Percentiles rank a stretch among this genome's conserved stretches.
phyloP scores from a whole-genome alignment of 331 rosid species.

The Quercus tomentella region DNA sequence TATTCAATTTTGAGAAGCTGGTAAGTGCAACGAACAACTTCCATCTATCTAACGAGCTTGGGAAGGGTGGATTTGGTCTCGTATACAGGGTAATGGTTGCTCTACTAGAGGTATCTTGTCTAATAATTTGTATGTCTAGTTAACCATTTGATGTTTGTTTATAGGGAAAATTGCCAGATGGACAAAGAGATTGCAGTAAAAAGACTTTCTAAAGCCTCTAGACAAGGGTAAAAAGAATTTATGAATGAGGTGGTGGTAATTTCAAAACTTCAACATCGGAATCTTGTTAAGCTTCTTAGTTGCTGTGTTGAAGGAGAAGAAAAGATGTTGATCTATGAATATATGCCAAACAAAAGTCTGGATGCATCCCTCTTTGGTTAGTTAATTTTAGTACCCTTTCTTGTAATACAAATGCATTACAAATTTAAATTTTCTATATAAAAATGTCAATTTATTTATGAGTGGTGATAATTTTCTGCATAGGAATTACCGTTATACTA shows the following conservation, averaged over 20 bases:
- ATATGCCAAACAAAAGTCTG: constrained; percentile 30
- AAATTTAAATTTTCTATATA: not conserved
- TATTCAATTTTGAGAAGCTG: constrained; percentile 15
- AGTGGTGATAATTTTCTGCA: too few species aligned
- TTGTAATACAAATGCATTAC: not conserved
- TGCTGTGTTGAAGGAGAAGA: constrained; percentile 33
- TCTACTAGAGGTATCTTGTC: not conserved
- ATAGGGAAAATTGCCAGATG: too few species aligned
- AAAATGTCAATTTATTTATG: not conserved
- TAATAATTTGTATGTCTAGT: not conserved
- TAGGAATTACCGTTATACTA: too few species aligned
- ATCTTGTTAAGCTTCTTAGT: constrained; percentile 36
- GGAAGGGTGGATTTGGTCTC: constrained; percentile 31
- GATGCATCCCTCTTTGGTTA: constrained; percentile 24
- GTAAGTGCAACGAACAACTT: constrained; percentile 37
- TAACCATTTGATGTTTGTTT: too few species aligned
- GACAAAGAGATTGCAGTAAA: constrained; percentile 8
- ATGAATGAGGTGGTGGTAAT: constrained; percentile 38
- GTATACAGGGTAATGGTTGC: constrained; percentile 20
- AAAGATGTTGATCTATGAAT: constrained; percentile 34
- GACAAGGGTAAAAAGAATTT: constrained; percentile 32
- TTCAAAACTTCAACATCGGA: constrained; percentile 42
- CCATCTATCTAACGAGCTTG: constrained; percentile 10
- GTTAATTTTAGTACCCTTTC: not conserved
- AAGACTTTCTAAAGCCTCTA: constrained; percentile 21